phyloP scores from a whole-genome alignment of 2,329 filamentous ascomycete genomes.

The Cercospora zeae-maydis region DNA sequence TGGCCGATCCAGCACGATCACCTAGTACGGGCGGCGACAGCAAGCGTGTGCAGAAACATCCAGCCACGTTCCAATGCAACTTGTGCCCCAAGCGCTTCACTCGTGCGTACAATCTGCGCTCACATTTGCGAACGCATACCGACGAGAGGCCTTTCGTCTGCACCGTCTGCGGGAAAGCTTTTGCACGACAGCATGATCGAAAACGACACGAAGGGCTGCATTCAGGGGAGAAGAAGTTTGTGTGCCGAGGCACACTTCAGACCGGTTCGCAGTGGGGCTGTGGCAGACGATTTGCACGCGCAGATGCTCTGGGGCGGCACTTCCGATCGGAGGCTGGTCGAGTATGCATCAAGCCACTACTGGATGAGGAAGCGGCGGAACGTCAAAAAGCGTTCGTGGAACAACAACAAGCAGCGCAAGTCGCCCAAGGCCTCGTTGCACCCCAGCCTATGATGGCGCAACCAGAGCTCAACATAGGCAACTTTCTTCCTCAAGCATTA shows the following conservation, averaged over 20 bases:
- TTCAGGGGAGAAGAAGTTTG: constrained; percentile 97
- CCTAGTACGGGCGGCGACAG: constrained; percentile 57
- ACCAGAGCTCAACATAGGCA: constrained; percentile 53
- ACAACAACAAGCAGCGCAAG: constrained; percentile 53
- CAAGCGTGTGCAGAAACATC: constrained; percentile 94
- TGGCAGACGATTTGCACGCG: constrained; percentile 85
- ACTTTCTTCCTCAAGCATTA: constrained; percentile 77
- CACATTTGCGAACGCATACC: constrained; percentile 91
- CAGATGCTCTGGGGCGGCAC: constrained; percentile 78
- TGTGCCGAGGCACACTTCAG: constrained; percentile 88
- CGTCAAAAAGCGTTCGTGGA: constrained; percentile 69
- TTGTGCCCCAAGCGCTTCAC: constrained; percentile 96
- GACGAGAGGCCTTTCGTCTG: constrained; percentile 97
- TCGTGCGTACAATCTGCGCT: constrained; percentile 91
- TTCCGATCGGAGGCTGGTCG: constrained; percentile 94
- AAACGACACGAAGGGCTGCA: constrained; percentile 96
- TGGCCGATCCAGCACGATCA: constrained; percentile 84
- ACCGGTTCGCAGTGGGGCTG: constrained; percentile 86
- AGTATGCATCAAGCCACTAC: constrained; percentile 92
- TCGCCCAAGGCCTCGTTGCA: constrained; percentile 38
- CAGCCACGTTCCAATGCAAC: constrained; percentile 91
- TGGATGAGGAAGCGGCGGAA: constrained; percentile 89
- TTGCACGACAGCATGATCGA: constrained; percentile 93
- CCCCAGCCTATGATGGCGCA: constrained; percentile 32
- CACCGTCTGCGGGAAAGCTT: constrained; percentile 93